Base-by-base conservation (phyloP, 1,284 basidiomycete species). In the Ceratobasidium sp. region DNA sequence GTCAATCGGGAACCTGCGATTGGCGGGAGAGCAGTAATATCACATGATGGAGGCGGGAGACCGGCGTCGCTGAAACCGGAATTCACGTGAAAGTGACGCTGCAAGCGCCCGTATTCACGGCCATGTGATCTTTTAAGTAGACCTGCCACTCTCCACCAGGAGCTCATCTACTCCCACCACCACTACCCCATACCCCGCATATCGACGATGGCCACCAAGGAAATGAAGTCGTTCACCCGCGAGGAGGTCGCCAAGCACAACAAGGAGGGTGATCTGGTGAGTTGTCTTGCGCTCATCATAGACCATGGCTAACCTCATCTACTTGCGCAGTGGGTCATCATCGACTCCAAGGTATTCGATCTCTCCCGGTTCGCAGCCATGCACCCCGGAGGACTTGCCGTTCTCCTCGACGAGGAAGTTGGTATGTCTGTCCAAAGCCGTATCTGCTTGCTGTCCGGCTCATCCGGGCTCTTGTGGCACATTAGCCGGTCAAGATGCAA, bases 341-440 rank as follows among this genome's bases (percentile, higher is more conserved):
- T 97, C 81, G 95, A 96, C 84, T 88, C 91, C 27, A 92, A 91
- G 82, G 94, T 96, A 41, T 96, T 93, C 84, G 92, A 95, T 83
- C 86, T 96, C 38, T 90, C 91, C 77, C 91, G 90, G 81, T 97
- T 97, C 84, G 89, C 88, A 74, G 88, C 87, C 71, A 87, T 96
- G 80, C 96, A 97, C 83, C 96, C 96, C 0, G 95, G 96, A 70
- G 96, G 96, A 12, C 82, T 88, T 0, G 88, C 90, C 7, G 94
- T 95, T 20, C 87, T 97, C 35, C 83, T 92, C 52, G 92, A 94
- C 80, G 85, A 87, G 60, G 92, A 93, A 80, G 88, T 95, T 75
- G 92, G 92, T 93, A 79, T 81, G 91, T 87, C 33, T 10, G 41
- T 62, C 44, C 38, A n/a, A 46, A 41, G 46, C 12, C 44, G 35